Conservation (phyloP, 768 basidiomycete species). For the Paxillus rubicundulus region DNA sequence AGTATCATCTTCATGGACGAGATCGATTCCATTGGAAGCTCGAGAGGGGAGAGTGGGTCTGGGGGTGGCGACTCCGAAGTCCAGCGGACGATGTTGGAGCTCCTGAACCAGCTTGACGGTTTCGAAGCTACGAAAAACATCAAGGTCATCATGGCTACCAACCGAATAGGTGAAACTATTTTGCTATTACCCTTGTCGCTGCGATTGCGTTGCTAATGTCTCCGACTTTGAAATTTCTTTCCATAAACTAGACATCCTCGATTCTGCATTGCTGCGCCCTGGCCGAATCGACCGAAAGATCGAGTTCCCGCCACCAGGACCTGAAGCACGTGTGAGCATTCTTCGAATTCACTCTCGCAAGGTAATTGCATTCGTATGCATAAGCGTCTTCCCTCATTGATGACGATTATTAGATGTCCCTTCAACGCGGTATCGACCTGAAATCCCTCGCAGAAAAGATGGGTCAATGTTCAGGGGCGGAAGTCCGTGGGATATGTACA, state of each 20-base stretch:
- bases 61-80: too few relatives aligned
- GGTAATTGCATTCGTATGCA: conserved; percentile 36
- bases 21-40: conserved; percentile 95
- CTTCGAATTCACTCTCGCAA: conserved; percentile 96
- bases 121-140: conserved; percentile 84
- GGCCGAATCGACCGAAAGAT: conserved; percentile 98
- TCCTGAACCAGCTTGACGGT: conserved; percentile 85
- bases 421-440: conserved; percentile 97
- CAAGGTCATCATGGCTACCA: conserved; percentile 95
- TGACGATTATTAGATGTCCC: conserved; percentile 69
- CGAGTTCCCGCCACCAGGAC: conserved; percentile 97
- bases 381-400: background rate
- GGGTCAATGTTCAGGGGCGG: conserved; percentile 98
- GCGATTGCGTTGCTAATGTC: too few relatives aligned
- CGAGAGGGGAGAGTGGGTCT: conserved; percentile 49
- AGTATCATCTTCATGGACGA: conserved; percentile 99
- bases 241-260: conserved; percentile 72
- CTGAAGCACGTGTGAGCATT: conserved; percentile 96
- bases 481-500: conserved; percentile 95
- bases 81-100: conserved; percentile 77
- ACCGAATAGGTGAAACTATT: conserved; percentile 71
- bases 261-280: conserved; percentile 87
- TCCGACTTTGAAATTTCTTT: too few relatives aligned
- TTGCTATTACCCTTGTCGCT: conserved; percentile 44
- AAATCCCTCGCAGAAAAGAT: conserved; percentile 96